Base-by-base conservation (phyloP, 2,329 filamentous ascomycete species). In the Colletotrichum sp. region DNA sequence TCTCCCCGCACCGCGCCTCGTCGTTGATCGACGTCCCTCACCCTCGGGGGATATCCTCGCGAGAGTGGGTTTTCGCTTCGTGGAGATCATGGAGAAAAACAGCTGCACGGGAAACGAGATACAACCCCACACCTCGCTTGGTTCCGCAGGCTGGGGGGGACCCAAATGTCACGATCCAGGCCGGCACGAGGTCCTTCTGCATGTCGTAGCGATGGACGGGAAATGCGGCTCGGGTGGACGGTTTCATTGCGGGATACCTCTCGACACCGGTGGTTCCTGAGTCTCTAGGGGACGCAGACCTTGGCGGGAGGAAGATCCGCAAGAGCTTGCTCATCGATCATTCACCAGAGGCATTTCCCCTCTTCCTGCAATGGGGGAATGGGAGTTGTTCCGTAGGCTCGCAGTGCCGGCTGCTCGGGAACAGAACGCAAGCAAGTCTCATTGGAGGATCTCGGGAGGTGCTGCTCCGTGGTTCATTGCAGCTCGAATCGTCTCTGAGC, bases 401-500 rank as follows among this genome's bases (percentile, higher is more conserved):
- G 22, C 34, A 8, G 68, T 52, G 36, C 68, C 68, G 68, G 55
- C 68, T 49, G n/a, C 55, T 69, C 65, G 39, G 65, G 65, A 59
- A 13, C 8, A 4, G 36, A 1, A 25, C 19, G 29, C 32, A 4
- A 39, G 29, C 70, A 44, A 59, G 11, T 22, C 29, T 52, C 52
- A 55, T 49, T 36, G 44, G 59, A 59, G 57, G 52, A 55, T 36
- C 49, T 76, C 73, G 73, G 73, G 64, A 39, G 29, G 2, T 57
- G 6, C 8, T 72, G 36, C 73, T 76, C 73, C 73, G 73, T 72
- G 69, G 63, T 68, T 61, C 19, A 19, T 30, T 65, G 5, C 64
- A 8, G 64, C 25, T 52, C 3, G 44, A 52, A 52, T 52, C 44
- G n/a, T 52, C 11, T 52, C 44, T 13, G 44, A 8, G n/a, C 44